Base-by-base conservation (phyloP, 345 rosid genomes). In the Euclidium syriacum region DNA sequence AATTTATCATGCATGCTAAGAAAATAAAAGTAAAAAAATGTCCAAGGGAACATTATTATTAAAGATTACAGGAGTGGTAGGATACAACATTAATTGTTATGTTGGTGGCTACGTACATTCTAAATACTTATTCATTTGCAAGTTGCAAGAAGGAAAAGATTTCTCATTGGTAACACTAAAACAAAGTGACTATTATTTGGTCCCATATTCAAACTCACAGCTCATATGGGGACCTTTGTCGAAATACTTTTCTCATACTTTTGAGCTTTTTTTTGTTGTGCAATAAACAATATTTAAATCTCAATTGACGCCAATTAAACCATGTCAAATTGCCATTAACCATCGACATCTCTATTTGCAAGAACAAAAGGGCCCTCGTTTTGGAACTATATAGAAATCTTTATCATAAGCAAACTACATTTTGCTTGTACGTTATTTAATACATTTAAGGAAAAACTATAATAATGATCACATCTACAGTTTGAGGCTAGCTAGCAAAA, bases 181-280 rank as follows among this genome's bases (percentile, higher is more conserved):
- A 18, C 47, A 43, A 52, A 10, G 23, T 32, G 56, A 69, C 50
- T 43, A 25, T 43, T 10, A 42, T 61, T 43, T 69, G 68, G 62
- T 41, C 11, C 24, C 67, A 15, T 43, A 52, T 18, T 25, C 6
- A 52, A 69, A 52, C 43, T 20, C 66, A 69, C 67, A 69, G 73
- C 73, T 69, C 62, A 69, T 52, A 32, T 53, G 73, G 61, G 73
- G 73, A 69, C 73, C 68, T 59, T 34, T 51, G 32, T 41, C 14
- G 12, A 42, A 7, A 16, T 19, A 68, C 38, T 33, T 16, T 34
- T 40, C 53, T 41, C 39, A 47, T 66, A 33, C 10, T 30, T 41
- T 6, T 5, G 1, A 27, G 6, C 8, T 14, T 9, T 10, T 39
- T 25, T 22, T 23, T 3, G 24, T 19, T n/a, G 1, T 19, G 23